phyloP scores from a whole-genome alignment of 805 yeast genomes.

The Dipodascus geniculatus region DNA sequence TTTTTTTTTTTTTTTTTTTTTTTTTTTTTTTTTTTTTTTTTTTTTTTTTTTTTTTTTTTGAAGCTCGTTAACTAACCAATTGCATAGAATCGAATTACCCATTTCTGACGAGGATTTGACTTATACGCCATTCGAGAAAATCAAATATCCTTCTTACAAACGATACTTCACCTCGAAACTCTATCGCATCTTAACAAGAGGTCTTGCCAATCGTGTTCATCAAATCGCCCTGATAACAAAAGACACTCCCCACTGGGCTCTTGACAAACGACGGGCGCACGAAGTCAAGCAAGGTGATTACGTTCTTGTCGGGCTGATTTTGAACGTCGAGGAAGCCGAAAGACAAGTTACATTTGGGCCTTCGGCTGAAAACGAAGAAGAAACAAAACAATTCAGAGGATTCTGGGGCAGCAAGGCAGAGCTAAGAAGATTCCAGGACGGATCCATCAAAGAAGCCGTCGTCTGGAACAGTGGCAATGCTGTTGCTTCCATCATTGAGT shows the following conservation, averaged over 20 bases:
- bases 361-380: slow-evolving; percentile 43
- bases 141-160: slow-evolving; percentile 58
- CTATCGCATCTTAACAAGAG: slow-evolving; percentile 35
- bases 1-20: slow-evolving; percentile 7
- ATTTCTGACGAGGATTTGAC: slow-evolving; percentile 24
- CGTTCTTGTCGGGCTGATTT: slow-evolving; percentile 44
- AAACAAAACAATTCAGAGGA: slow-evolving; percentile 52
- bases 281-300: slow-evolving; percentile 1
- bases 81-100: not conserved
- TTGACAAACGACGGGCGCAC: slow-evolving; percentile 7
- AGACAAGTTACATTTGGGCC: slow-evolving; percentile 85
- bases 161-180: slow-evolving; percentile 51
- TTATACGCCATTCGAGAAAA: slow-evolving; percentile 61
- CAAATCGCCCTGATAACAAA: slow-evolving; percentile 10
- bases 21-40: slow-evolving; percentile 10
- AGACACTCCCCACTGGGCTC: slow-evolving; percentile 5
- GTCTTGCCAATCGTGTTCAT: slow-evolving; percentile 39
- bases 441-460: slow-evolving; percentile 80
- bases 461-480: slow-evolving; percentile 69
- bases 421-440: slow-evolving; percentile 86
- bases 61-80: not conserved
- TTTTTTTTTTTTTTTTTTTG: slow-evolving; percentile 9
- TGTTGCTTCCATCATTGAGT: slow-evolving; percentile 51
- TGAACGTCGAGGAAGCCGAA: slow-evolving; percentile 65
- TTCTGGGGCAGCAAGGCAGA: slow-evolving; percentile 89